Conservation (phyloP, 2,329 filamentous ascomycete genomes). For the Aquanectria penicillioides region DNA sequence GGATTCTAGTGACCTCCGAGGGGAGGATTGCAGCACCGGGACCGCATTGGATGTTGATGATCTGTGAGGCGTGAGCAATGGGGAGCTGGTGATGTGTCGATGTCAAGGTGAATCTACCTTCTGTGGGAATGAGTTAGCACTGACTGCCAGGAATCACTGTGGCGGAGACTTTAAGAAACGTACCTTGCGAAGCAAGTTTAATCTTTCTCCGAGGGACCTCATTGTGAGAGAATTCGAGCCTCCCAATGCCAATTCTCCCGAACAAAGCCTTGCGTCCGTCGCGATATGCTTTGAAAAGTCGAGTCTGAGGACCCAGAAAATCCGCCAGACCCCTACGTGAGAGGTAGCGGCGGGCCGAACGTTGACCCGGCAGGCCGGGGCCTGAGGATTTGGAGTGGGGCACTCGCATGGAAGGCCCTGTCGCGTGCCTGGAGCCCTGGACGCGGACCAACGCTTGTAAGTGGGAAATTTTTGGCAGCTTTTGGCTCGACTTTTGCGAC, state of each 20-base stretch:
- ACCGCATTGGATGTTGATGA: constrained; percentile 80
- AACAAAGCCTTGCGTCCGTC: constrained; percentile 19
- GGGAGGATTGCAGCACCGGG: constrained; percentile 86
- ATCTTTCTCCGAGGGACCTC: constrained; percentile 69
- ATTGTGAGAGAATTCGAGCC: constrained; percentile 41
- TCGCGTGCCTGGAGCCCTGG: constrained; percentile 19
- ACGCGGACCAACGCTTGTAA: constrained; percentile 21
- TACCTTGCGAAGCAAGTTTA: constrained; percentile 79
- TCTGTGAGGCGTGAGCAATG: constrained; percentile 57
- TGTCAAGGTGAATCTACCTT: constrained; percentile 50
- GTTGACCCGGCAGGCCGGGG: constrained; percentile 40
- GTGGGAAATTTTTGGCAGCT: constrained; percentile 38
- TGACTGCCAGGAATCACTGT: not conserved
- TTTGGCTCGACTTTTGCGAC: constrained; percentile 31
- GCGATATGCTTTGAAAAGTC: constrained; percentile 41
- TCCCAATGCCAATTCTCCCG: constrained; percentile 24
- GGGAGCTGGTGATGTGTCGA: constrained; percentile 24
- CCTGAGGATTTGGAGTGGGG: constrained; percentile 6
- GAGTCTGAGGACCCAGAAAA: constrained; percentile 39
- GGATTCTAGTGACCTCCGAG: constrained; percentile 77
- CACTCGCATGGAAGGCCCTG: constrained; percentile 18
- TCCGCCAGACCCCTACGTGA: constrained; percentile 36
- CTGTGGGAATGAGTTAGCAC: constrained; percentile 45
- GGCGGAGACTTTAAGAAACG: constrained; percentile 46
- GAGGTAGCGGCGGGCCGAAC: constrained; percentile 39